A percentile compares a stretch with the other conserved stretches of the same genome.
These are phyloP conservation scores for Didymella arachidicola DNA, from an alignment of 2,329 filamentous ascomycete genomes.

Conservation along the genomic window DNA sequence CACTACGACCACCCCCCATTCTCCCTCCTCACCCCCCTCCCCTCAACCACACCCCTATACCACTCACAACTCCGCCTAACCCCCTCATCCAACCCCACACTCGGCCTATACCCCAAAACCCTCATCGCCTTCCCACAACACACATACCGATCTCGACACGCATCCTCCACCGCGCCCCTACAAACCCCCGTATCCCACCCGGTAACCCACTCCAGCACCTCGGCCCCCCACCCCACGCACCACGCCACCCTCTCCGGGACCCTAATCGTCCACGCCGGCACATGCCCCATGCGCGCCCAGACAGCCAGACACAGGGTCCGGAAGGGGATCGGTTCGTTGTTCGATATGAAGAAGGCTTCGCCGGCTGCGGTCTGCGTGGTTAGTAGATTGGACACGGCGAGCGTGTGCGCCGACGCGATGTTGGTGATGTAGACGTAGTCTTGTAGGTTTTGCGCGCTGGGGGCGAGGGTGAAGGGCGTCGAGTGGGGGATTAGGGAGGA, in stretches of 20 bases:
- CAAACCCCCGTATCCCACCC: constrained; percentile 58
- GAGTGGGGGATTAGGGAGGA: constrained; percentile 74
- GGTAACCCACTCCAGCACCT: constrained; percentile 57
- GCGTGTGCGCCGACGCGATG: constrained; percentile 79
- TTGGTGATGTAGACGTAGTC: constrained; percentile 76
- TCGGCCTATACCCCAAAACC: constrained; percentile 62
- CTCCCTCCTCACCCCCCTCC: constrained; percentile 9
- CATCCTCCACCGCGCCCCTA: constrained; percentile 64
- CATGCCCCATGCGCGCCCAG: constrained; percentile 70
- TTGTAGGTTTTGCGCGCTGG: constrained; percentile 62
- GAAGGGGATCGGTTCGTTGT: constrained; percentile 87
- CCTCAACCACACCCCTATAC: constrained; percentile 9
- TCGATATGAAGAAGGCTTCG: constrained; percentile 89
- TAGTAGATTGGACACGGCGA: constrained; percentile 78
- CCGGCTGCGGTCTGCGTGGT: constrained; percentile 68
- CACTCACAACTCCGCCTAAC: constrained; percentile 46
- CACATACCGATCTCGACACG: constrained; percentile 61
- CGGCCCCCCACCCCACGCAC: constrained; percentile 56
- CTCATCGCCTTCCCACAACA: constrained; percentile 60
- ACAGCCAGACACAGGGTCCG: constrained; percentile 86
- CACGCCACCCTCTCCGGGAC: constrained; percentile 61
- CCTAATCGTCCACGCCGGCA: constrained; percentile 58
- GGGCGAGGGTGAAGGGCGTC: constrained; percentile 80
- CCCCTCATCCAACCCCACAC: constrained; percentile 60
- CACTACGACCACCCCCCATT: constrained; percentile 7